A percentile compares a stretch with the other conserved stretches of the same genome.
Evolutionary conservation across 257 asterid species (phyloP).

Genomic region (Solanum paucissectum): DNA sequence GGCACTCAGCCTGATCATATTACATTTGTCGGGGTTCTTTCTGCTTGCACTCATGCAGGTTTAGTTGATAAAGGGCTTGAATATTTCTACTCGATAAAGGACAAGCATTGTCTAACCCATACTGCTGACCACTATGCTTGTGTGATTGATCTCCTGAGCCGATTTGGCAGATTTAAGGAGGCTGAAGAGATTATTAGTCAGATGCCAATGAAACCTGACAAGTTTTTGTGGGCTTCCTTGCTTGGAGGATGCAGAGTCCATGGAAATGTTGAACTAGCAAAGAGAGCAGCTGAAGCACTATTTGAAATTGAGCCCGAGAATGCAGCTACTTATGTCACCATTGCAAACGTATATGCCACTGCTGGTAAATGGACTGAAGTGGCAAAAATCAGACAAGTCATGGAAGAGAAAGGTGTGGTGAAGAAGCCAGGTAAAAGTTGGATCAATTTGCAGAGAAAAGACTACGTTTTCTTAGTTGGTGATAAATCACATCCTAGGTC

Average conservation of each 20-base stretch:
- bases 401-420: slow-evolving; percentile 56
- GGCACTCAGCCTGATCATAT: slow-evolving; percentile 52
- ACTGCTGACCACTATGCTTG: slow-evolving; percentile 68
- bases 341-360: slow-evolving; percentile 54
- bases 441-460: slow-evolving; percentile 33
- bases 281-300: slow-evolving; percentile 38
- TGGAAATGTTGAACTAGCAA: slow-evolving; percentile 50
- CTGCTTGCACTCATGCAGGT: slow-evolving; percentile 62
- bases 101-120: slow-evolving; percentile 32
- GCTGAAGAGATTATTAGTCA: slow-evolving; percentile 46
- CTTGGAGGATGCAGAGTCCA: slow-evolving; percentile 73
- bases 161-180: slow-evolving; percentile 53
- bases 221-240: slow-evolving; percentile 65
- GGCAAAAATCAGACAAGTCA: slow-evolving; percentile 41
- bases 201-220: slow-evolving; percentile 55
- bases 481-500: slow-evolving; percentile 40
- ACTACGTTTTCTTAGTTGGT: slow-evolving; percentile 46
- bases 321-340: slow-evolving; percentile 68
- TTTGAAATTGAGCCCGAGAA: slow-evolving; percentile 57
- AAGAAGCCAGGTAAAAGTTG: slow-evolving; percentile 76
- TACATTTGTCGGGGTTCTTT: slow-evolving; percentile 60
- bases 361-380: slow-evolving; percentile 61
- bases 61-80: slow-evolving; percentile 63
- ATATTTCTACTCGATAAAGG: slow-evolving; percentile 47
- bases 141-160: slow-evolving; percentile 59